A percentile compares a stretch with the other conserved stretches of the same genome.
Evolutionary conservation across 164 flowering plant species (phyloP).

Genomic region (Warburgia ugandensis): DNA sequence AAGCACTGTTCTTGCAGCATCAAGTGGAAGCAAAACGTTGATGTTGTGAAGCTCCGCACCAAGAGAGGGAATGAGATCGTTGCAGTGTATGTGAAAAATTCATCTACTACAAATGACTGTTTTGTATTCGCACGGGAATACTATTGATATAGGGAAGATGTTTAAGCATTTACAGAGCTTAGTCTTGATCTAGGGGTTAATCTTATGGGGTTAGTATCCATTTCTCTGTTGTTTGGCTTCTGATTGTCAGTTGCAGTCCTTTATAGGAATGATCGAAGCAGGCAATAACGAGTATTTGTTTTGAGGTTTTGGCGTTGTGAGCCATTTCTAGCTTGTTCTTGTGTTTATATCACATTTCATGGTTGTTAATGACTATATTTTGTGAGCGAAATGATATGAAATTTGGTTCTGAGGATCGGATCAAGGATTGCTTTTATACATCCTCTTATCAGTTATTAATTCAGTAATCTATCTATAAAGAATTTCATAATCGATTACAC

Average conservation of each 20-base stretch:
- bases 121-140: slow-evolving; percentile 86
- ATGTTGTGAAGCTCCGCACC: slow-evolving; percentile 59
- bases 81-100: slow-evolving; percentile 60
- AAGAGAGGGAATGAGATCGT: slow-evolving; percentile 65
- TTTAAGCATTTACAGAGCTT: slow-evolving; percentile 70
- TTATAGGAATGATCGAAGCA: no score
- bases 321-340: no score
- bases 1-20: slow-evolving; percentile 47
- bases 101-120: slow-evolving; percentile 56
- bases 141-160: slow-evolving; percentile 93
- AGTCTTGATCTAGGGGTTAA: slow-evolving; percentile 70
- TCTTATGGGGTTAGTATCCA: slow-evolving; percentile 63
- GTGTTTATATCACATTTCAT: no score
- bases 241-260: neutral
- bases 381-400: no score
- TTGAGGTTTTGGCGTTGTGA: no score
- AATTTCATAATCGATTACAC: no score
- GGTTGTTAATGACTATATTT: no score
- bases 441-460: no score
- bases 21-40: slow-evolving; percentile 51
- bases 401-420: no score
- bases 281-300: no score
- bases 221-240: neutral
- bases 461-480: no score
- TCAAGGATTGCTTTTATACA: no score